Evolutionary conservation across 306 rosid species (phyloP), one percentile per base, ranked within the genome.

Genomic region (Castanospermum australe): DNA sequence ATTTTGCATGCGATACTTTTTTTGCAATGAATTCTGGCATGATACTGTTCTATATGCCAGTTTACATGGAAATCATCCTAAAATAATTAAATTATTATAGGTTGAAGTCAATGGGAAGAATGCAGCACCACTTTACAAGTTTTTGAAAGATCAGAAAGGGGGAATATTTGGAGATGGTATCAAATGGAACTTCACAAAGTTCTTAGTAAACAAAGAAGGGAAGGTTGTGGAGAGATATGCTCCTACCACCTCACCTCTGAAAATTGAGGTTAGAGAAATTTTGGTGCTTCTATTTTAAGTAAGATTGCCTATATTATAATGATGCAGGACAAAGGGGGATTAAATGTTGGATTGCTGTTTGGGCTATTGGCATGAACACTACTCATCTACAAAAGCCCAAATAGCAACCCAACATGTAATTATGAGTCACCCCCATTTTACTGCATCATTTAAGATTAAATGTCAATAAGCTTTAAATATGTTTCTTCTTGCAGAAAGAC

Each of bases 141-240:
- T 85, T 84, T 78, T 94, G 69, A 94, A 94, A 79, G 71, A 76
- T 4, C 83, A 89, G 86, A 88, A 92, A 76, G 90, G 92, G 0
- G 98, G 98, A 24, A 47, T 94, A 80, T 89, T 92, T 79, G 97
- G 97, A 64, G 95, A 85, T 77, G 90, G 92, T 74, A 86, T 94
- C 87, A 92, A 94, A 78, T 94, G 98, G 98, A 94, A 92, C 92
- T 94, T 94, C 88, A 89, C 98, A 17, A 94, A 94, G 89, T 92
- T 94, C 90, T 80, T 94, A 35, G 87, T 90, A 6, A 87, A 83
- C 87, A 94, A 90, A 89, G 90, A 92, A 74, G 97, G 98, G 67
- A 85, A 90, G 79, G 96, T 94, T 57, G 97, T 92, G 47, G 90
- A 87, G 17, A 85, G 98, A 92, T 94, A 89, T 86, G 97, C 97